Evolutionary conservation across 768 basidiomycete genomes (phyloP).

Genomic region (Lactifluus piperatus): DNA sequence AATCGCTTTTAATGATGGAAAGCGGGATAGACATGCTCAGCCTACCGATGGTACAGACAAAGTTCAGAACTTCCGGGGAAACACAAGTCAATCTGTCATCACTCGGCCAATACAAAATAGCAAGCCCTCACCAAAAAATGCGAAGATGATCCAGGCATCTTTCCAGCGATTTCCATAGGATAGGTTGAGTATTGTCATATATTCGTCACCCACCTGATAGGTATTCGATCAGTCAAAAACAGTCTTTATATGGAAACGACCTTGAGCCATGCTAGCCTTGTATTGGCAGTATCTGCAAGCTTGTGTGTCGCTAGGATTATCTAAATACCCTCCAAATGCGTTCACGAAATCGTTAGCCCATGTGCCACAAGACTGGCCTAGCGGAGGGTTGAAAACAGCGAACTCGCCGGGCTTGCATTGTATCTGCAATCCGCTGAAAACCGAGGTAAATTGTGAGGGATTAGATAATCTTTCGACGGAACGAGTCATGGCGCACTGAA

Average conservation of each 20-base stretch:
- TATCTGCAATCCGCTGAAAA: slow-evolving; percentile 50
- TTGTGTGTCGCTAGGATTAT: slow-evolving; percentile 49
- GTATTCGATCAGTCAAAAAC: background rate
- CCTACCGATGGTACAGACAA: slow-evolving; percentile 47
- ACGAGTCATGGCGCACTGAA: slow-evolving; percentile 42
- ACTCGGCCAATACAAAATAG: background rate
- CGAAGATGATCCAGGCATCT: slow-evolving; percentile 57
- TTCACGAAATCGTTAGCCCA: slow-evolving; percentile 63
- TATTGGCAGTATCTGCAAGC: slow-evolving; percentile 71
- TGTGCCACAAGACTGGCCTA: slow-evolving; percentile 56
- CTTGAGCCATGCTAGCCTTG: slow-evolving; percentile 30
- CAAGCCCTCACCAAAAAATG: slow-evolving; percentile 42
- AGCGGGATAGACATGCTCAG: background rate
- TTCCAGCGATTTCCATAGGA: slow-evolving; percentile 52
- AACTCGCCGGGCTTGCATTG: slow-evolving; percentile 61
- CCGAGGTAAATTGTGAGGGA: background rate
- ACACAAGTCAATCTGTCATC: background rate
- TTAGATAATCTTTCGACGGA: background rate
- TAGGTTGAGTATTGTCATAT: slow-evolving; percentile 58
- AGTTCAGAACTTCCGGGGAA: slow-evolving; percentile 51
- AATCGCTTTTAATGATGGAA: background rate
- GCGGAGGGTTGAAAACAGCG: slow-evolving; percentile 59
- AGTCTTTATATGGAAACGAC: background rate
- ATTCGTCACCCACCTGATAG: slow-evolving; percentile 53
- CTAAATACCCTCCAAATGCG: slow-evolving; percentile 62